Evolutionary conservation across 176 grass and related monocot genomes (phyloP), one percentile per base, ranked within the genome.

Genomic region (Ananas comosus): DNA sequence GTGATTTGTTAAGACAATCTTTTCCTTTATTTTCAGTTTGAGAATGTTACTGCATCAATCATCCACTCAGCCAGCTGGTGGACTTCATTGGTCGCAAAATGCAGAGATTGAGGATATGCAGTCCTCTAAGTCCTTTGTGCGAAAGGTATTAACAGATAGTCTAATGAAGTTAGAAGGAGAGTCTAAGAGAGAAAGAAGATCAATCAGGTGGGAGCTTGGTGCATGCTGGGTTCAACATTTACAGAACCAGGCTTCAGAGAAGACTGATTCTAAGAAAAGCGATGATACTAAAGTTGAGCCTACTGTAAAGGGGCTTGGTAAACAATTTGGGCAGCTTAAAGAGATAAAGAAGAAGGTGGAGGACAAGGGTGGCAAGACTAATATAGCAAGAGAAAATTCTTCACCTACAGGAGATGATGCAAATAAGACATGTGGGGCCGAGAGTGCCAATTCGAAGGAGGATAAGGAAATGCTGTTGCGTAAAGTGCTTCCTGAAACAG

Each of bases 201-300:
- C 80, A 24, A 92, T 92, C 53, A 90, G 89, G 83, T 97, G 94
- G 94, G 94, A 97, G 52, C 94, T 97, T 73, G 94, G 94, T 66
- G 89, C 94, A 74, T 97, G 94, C 66, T 97, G 94, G 94, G 86
- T 97, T 74, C 94, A 97, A 19, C 86, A 97, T 85, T 76, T 97
- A 78, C 94, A 97, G 69, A 97, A 85, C 53, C 85, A 82, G 57
- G 49, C 84, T 84, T 84, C 89, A 50, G 89, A 84, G 61, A 97
- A 96, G 63, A 76, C 66, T 10, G 86, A 92, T 49, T 59, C 71
- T n/a, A 97, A 92, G 69, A 90, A 88, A 86, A 80, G 28, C 27
- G 89, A 90, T 10, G 80, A 88, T 10, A 76, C 57, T 21, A 97
- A 83, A 70, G 84, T 83, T 80, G 86, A 85, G 63, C 87, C 81